Conservation (phyloP, 2,329 filamentous ascomycete genomes). For the Microcyclospora pomicola region DNA sequence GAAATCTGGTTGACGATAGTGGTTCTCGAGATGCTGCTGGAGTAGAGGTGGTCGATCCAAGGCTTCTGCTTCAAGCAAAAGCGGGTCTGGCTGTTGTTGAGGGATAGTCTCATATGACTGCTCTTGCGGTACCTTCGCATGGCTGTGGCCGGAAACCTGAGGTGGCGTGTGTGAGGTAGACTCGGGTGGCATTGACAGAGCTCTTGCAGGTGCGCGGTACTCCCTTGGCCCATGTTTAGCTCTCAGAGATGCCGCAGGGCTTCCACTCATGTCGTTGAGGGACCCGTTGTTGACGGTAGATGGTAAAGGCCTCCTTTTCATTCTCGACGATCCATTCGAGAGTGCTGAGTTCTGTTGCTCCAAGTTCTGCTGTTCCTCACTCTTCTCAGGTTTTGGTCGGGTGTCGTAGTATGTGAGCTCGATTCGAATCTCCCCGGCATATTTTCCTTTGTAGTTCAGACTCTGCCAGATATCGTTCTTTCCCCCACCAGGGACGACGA, state of each 20-base stretch:
- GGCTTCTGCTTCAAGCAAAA: conserved; percentile 1
- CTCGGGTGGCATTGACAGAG: conserved; percentile 15
- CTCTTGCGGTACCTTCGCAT: conserved; percentile 1
- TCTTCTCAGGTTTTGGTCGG: conserved; percentile 67
- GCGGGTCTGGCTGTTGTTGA: neutral
- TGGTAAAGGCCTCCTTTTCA: conserved; percentile 75
- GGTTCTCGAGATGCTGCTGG: conserved; percentile 7
- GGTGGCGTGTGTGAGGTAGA: conserved; percentile 3
- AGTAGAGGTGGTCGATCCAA: conserved; percentile 5
- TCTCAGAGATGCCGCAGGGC: conserved; percentile 13
- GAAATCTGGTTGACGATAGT: conserved; percentile 18
- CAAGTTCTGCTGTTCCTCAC: conserved; percentile 23
- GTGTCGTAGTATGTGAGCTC: conserved; percentile 95
- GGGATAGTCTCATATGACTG: neutral
- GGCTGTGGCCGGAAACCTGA: neutral
- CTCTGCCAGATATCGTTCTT: conserved; percentile 88
- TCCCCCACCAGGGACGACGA: conserved; percentile 77
- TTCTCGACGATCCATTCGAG: conserved; percentile 18
- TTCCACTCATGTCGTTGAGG: conserved; percentile 14
- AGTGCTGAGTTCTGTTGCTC: conserved; percentile 9
- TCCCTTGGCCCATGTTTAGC: conserved; percentile 23
- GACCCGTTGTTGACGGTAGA: conserved; percentile 53
- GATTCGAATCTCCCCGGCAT: conserved; percentile 85
- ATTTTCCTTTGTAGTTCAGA: conserved; percentile 80
- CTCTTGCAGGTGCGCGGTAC: conserved; percentile 11